phyloP scores from a whole-genome alignment of 2,329 filamentous ascomycete genomes.

The Colletotrichum musae region DNA sequence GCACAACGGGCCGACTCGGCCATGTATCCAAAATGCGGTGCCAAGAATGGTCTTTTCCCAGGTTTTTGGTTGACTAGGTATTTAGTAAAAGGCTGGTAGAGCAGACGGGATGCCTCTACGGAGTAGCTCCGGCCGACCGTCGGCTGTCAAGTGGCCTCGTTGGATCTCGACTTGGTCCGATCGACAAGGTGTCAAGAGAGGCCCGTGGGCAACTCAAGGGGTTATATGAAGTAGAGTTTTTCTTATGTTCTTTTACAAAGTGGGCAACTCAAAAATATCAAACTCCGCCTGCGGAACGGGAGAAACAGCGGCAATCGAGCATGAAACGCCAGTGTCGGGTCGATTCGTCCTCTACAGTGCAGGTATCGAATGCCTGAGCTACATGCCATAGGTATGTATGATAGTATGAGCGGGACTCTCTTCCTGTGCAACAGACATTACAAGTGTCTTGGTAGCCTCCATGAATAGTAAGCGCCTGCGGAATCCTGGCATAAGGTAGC shows the following conservation, averaged over 20 bases:
- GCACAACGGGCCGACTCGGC: conserved; percentile 8
- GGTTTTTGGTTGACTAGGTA: background rate
- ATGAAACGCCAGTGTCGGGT: conserved; percentile 18
- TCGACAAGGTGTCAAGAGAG: conserved; percentile 19
- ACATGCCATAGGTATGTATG: too few relatives aligned
- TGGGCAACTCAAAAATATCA: background rate
- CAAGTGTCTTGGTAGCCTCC: too few relatives aligned
- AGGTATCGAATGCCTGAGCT: too few relatives aligned
- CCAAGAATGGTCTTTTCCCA: background rate
- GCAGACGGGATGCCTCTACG: background rate
- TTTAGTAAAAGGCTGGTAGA: background rate
- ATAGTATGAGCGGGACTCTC: too few relatives aligned
- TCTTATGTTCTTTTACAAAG: too few relatives aligned
- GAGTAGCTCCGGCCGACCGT: background rate
- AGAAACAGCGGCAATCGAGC: background rate
- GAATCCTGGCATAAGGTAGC: too few relatives aligned
- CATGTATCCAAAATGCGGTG: background rate
- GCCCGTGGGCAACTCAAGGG: background rate
- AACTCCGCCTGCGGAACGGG: background rate
- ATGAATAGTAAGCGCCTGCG: too few relatives aligned
- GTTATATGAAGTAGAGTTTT: too few relatives aligned
- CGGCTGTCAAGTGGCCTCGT: background rate
- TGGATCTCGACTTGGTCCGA: conserved; percentile 6
- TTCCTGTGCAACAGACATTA: too few relatives aligned
- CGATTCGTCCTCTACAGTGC: conserved; percentile 3